Percentiles rank a stretch among this genome's conserved stretches.
These are phyloP conservation scores for Obelidium mucronatum DNA, from an alignment of 192 early-diverging fungal species.

Conservation along the genomic window DNA sequence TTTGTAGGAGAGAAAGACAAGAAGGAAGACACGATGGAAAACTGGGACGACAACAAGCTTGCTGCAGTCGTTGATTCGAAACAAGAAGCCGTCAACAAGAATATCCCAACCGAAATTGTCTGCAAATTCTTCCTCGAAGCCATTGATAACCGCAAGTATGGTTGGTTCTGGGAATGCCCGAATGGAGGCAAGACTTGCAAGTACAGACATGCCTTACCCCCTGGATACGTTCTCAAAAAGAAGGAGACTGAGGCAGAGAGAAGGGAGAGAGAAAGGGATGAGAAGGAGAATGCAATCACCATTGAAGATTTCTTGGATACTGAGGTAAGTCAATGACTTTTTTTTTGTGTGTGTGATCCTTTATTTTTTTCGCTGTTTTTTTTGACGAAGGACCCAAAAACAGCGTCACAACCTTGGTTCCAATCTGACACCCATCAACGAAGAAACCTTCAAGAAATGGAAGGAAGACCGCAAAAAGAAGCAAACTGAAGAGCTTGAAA, in stretches of 20 bases:
- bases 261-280: slow-evolving; percentile 66
- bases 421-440: slow-evolving; percentile 93
- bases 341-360: slow-evolving; percentile 2
- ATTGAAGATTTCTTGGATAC: slow-evolving; percentile 98
- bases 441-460: slow-evolving; percentile 92
- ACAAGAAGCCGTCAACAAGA: slow-evolving; percentile 72
- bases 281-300: slow-evolving; percentile 84
- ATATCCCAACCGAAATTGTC: slow-evolving; percentile 94
- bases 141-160: slow-evolving; percentile 94
- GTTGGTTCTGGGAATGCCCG: slow-evolving; percentile 99
- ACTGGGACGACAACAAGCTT: slow-evolving; percentile 92
- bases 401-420: slow-evolving; percentile 92
- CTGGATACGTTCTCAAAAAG: slow-evolving; percentile 93
- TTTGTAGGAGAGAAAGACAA: slow-evolving; percentile 34
- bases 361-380: slow-evolving; percentile 1
- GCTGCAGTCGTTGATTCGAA: slow-evolving; percentile 88
- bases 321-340: slow-evolving; percentile 63
- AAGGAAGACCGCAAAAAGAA: slow-evolving; percentile 84
- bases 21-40: slow-evolving; percentile 89
- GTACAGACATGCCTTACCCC: slow-evolving; percentile 96
- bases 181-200: slow-evolving; percentile 92
- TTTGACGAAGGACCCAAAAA: slow-evolving; percentile 7
- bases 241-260: slow-evolving; percentile 83
- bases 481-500: slow-evolving; percentile 70
- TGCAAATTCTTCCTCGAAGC: slow-evolving; percentile 99